phyloP scores from a whole-genome alignment of 208 protist species.

The Naegleria gruberi region DNA sequence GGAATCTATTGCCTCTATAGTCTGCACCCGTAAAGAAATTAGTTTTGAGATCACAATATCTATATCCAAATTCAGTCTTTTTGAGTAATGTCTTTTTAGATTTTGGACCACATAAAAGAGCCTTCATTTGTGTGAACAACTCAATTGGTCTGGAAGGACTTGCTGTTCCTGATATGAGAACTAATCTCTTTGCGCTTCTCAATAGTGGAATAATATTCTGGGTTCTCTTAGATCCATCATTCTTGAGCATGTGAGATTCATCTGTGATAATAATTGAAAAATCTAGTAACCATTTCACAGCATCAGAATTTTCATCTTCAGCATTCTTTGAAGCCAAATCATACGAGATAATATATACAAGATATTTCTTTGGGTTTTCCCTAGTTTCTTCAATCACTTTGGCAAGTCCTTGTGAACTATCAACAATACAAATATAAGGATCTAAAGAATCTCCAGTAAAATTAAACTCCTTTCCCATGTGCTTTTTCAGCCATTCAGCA shows the following conservation, averaged over 20 bases:
- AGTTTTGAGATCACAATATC: conserved; percentile 77
- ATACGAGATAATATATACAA: conserved; percentile 55
- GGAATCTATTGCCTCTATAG: conserved; percentile 39
- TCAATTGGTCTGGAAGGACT: conserved; percentile 84
- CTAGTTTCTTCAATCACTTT: background rate
- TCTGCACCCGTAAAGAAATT: conserved; percentile 21
- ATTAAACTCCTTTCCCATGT: background rate
- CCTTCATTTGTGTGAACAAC: conserved; percentile 80
- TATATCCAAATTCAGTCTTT: conserved; percentile 63
- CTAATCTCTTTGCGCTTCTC: conserved; percentile 49
- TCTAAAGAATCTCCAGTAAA: background rate
- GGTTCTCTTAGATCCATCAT: conserved; percentile 51
- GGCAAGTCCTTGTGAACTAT: background rate
- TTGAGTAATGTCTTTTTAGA: conserved; percentile 21
- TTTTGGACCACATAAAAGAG: conserved; percentile 42
- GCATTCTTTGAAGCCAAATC: conserved; percentile 36
- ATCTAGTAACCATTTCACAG: background rate
- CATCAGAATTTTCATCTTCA: background rate
- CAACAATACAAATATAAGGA: background rate
- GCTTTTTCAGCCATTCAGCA: conserved; percentile 10
- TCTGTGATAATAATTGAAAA: conserved; percentile 83
- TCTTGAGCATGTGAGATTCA: conserved; percentile 91
- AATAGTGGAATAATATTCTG: conserved; percentile 65
- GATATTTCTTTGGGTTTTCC: background rate
- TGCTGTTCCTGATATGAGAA: conserved; percentile 82